A percentile compares a stretch with the other conserved stretches of the same genome.
These are phyloP conservation scores for Miscanthus lutarioriparius DNA, from an alignment of 176 grass and related monocot species.

Conservation along the genomic window DNA sequence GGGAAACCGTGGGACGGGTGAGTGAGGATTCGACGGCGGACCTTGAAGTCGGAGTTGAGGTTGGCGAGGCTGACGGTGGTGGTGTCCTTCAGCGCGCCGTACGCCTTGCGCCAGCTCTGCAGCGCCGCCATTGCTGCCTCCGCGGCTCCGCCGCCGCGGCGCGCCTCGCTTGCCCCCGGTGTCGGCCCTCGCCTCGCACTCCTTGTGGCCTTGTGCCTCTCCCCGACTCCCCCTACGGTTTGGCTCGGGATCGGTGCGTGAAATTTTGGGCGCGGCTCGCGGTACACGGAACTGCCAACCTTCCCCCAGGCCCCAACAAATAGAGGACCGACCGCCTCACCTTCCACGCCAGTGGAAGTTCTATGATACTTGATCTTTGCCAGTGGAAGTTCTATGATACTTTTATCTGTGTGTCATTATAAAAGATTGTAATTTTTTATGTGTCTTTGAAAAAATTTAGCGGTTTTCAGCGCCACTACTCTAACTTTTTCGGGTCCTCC, in stretches of 20 bases:
- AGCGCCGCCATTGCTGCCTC: slow-evolving; percentile 60
- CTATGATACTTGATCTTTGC: too few relatives aligned
- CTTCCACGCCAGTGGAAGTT: slow-evolving; percentile 9
- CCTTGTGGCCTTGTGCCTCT: not conserved
- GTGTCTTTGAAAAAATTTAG: too few relatives aligned
- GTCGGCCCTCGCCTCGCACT: slow-evolving; percentile 5
- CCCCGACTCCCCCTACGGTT: not conserved
- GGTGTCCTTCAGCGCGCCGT: slow-evolving; percentile 87
- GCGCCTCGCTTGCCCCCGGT: not conserved
- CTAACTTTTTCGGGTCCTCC: too few relatives aligned
- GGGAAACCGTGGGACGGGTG: not conserved
- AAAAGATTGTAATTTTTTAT: too few relatives aligned
- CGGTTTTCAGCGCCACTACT: too few relatives aligned
- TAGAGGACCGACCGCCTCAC: not conserved
- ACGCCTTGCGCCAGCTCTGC: slow-evolving; percentile 93
- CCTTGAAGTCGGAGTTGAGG: slow-evolving; percentile 98
- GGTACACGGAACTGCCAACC: slow-evolving; percentile 7
- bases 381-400: too few relatives aligned
- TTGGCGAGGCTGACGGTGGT: slow-evolving; percentile 91
- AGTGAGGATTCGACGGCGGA: slow-evolving; percentile 1
- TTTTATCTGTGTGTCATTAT: too few relatives aligned
- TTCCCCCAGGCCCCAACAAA: not conserved
- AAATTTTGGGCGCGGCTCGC: slow-evolving; percentile 21
- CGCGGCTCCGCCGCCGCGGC: not conserved
- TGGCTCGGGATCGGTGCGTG: not conserved